A percentile compares a stretch with the other conserved stretches of the same genome.
phyloP scores from a whole-genome alignment of 2,329 filamentous ascomycete genomes.

The Xylaria multiplex region DNA sequence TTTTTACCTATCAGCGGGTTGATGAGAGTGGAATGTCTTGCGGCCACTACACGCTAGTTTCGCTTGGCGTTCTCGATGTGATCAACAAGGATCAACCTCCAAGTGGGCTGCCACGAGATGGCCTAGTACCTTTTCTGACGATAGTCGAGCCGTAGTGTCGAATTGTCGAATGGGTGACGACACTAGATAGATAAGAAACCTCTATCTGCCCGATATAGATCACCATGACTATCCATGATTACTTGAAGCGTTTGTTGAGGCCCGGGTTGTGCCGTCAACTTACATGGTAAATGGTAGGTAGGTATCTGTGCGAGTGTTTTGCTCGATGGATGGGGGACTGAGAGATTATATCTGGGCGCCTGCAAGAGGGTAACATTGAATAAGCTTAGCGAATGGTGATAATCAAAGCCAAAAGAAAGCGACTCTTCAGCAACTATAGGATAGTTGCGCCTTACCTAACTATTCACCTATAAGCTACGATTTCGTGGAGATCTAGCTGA shows the following conservation, averaged over 20 bases:
- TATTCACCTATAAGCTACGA: no score
- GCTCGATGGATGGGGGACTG: no score
- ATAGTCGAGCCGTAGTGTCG: not conserved
- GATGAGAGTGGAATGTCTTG: constrained; percentile 10
- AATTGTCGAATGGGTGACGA: constrained; percentile 2
- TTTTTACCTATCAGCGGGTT: not conserved
- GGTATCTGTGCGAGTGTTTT: no score
- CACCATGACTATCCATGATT: constrained; percentile 14
- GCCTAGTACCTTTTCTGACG: not conserved
- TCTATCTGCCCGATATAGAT: constrained; percentile 24
- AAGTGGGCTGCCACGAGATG: constrained; percentile 30
- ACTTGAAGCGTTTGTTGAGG: not conserved
- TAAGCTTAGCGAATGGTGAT: no score
- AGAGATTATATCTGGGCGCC: no score
- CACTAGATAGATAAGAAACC: constrained; percentile 25
- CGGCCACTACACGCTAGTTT: constrained; percentile 25
- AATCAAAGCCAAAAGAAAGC: no score
- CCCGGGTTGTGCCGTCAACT: no score
- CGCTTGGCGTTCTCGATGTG: constrained; percentile 27
- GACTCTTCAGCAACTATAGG: no score
- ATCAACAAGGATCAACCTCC: constrained; percentile 9
- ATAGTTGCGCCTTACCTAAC: no score
- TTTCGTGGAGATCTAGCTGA: no score
- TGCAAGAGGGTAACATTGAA: no score
- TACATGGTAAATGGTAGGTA: no score